Conservation (phyloP, 768 basidiomycete genomes). For the Amanita molliuscula region DNA sequence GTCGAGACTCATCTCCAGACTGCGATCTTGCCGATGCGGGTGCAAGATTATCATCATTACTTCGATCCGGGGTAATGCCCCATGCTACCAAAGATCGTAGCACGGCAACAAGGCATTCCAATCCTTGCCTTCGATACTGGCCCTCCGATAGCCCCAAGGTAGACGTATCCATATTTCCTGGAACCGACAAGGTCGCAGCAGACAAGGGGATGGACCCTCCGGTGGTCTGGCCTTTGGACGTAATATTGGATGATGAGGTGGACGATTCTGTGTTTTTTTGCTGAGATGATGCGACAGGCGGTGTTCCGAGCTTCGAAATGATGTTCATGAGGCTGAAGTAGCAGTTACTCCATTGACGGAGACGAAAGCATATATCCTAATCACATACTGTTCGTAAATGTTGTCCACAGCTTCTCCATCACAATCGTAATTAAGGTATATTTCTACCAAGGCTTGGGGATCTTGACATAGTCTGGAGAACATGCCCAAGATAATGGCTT, state of each 20-base stretch:
- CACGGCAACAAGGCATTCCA: conserved; percentile 89
- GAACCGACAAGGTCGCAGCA: conserved; percentile 51
- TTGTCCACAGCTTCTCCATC: conserved; percentile 92
- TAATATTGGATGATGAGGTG: conserved; percentile 51
- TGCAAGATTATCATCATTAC: conserved; percentile 28
- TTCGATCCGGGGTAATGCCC: conserved; percentile 55
- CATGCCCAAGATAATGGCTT: conserved; percentile 87
- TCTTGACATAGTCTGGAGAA: conserved; percentile 84
- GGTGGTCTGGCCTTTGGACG: conserved; percentile 30
- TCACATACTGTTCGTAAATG: conserved; percentile 81
- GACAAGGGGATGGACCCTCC: conserved; percentile 46
- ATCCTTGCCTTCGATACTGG: conserved; percentile 80
- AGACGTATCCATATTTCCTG: conserved; percentile 60
- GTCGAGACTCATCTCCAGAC: conserved; percentile 39
- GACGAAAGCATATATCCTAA: neutral
- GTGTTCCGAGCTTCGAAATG: conserved; percentile 81
- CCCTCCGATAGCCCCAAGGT: conserved; percentile 66
- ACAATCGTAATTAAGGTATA: conserved; percentile 99
- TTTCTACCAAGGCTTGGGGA: conserved; percentile 94
- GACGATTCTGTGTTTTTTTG: conserved; percentile 45
- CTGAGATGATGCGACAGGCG: conserved; percentile 34
- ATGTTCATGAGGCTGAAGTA: conserved; percentile 78
- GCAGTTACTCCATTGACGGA: conserved; percentile 5
- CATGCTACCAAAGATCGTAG: conserved; percentile 86
- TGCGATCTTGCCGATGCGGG: conserved; percentile 33